These are phyloP conservation scores for Aspergillus aculeatus DNA, from an alignment of 2,329 filamentous ascomycete species.

Conservation along the genomic window DNA sequence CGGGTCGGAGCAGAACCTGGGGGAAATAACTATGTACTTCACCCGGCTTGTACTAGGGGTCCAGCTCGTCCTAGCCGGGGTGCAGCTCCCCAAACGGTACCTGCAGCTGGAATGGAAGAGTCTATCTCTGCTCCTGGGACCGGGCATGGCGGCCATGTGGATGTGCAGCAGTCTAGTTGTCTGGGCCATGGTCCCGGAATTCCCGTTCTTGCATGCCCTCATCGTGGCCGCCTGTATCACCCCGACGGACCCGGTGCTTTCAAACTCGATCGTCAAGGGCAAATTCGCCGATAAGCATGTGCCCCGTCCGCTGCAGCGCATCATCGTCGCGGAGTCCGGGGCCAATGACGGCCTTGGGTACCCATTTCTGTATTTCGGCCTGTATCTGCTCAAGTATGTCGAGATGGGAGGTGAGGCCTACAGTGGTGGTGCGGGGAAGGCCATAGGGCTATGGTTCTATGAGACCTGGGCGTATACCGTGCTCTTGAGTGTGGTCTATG, in stretches of 20 bases:
- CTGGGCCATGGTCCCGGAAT: constrained; percentile 70
- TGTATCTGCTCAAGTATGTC: constrained; percentile 78
- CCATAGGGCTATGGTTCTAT: constrained; percentile 78
- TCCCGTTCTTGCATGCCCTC: constrained; percentile 74
- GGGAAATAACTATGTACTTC: constrained; percentile 77
- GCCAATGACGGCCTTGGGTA: constrained; percentile 89
- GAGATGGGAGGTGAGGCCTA: constrained; percentile 57
- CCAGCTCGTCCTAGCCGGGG: constrained; percentile 82
- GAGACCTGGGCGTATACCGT: constrained; percentile 85
- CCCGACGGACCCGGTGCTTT: constrained; percentile 84
- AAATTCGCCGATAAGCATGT: constrained; percentile 92
- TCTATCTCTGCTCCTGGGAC: constrained; percentile 71
- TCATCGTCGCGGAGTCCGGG: constrained; percentile 78
- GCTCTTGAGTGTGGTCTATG: constrained; percentile 73
- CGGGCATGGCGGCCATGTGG: constrained; percentile 88
- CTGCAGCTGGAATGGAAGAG: constrained; percentile 75
- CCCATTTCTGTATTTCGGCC: constrained; percentile 79
- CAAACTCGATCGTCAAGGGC: constrained; percentile 87
- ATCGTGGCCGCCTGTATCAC: constrained; percentile 84
- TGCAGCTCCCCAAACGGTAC: constrained; percentile 83
- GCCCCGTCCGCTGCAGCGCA: constrained; percentile 74
- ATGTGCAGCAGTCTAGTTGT: constrained; percentile 73
- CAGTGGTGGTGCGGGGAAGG: constrained; percentile 60
- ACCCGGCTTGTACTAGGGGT: constrained; percentile 84
- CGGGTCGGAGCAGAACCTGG: constrained; percentile 57